Evolutionary conservation across 371 early-diverging fungal species (phyloP), one percentile per base, ranked within the genome.

Genomic region (Conidiobolus incongruus): DNA sequence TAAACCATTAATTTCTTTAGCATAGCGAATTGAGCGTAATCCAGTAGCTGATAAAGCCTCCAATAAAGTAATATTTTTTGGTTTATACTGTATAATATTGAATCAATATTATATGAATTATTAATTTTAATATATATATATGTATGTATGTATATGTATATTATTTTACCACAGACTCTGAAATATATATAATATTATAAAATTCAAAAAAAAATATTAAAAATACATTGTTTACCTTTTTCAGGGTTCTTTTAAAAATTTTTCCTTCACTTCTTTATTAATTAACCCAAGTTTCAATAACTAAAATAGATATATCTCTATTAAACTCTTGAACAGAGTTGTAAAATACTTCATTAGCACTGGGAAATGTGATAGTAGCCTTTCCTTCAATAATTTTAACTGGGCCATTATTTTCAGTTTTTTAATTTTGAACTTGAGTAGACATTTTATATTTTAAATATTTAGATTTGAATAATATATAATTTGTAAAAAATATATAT

Each of bases 31-130:
- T 0, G 97, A 92, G 47, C 99, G 71, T 39, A 99, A 58, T 1
- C 99, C 99, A 35, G 94, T 92, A 1, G 99, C 99, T 1, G 97
- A 77, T 51, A 99, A 77, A 1, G 96, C 99, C 60, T 98, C 98
- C 15, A 99, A 63, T 12, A 98, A 71, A 1, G 72, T 74, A 50
- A 90, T 68, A 6, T 60, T 52, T 11, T 59, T 49, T 8, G 58
- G 34, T 2, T 60, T 13, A 40, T 26, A 40, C 40, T 40, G 5
- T 15, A 23, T n/a, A n/a, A n/a, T n/a, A n/a, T n/a, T n/a, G n/a
- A n/a, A n/a, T n/a, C n/a, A n/a, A n/a, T n/a, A n/a, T n/a, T n/a
- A n/a, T n/a, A n/a, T n/a, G n/a, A n/a, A n/a, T n/a, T n/a, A n/a
- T n/a, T n/a, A n/a, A n/a, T n/a, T n/a, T n/a, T n/a, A n/a, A n/a